These are phyloP conservation scores for Chamaenerion angustifolium DNA, from an alignment of 345 rosid genomes.

Conservation along the genomic window DNA sequence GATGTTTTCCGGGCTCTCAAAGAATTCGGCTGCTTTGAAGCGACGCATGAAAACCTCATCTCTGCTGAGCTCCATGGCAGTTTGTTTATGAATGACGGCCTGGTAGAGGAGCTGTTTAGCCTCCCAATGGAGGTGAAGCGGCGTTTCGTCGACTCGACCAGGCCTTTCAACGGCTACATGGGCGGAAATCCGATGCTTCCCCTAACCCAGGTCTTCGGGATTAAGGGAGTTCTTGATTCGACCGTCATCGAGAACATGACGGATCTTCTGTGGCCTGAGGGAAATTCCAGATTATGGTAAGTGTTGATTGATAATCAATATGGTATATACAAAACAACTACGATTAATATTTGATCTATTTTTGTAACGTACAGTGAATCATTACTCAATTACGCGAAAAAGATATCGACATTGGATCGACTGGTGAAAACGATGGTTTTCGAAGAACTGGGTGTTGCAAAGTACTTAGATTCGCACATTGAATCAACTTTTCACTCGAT, in stretches of 20 bases:
- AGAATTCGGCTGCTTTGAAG: conserved; percentile 8
- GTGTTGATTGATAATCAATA: no score
- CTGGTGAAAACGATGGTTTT: conserved; percentile 3
- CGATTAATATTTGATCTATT: no score
- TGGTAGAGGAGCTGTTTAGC: not conserved
- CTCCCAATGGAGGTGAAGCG: not conserved
- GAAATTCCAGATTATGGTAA: no score
- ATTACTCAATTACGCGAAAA: not conserved
- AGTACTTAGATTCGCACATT: conserved; percentile 1
- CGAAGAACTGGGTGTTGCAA: conserved; percentile 4
- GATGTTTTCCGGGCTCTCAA: conserved; percentile 1
- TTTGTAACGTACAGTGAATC: conserved; percentile 2
- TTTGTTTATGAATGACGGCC: not conserved
- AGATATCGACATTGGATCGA: conserved; percentile 4
- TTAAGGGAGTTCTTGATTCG: no score
- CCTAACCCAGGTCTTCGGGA: no score
- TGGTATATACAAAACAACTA: no score
- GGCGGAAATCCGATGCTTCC: no score
- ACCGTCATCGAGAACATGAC: no score
- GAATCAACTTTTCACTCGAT: not conserved
- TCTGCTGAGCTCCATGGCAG: not conserved
- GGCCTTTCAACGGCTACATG: no score
- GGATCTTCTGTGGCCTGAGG: no score
- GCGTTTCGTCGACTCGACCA: not conserved
- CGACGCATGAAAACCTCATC: not conserved